Base-by-base conservation (phyloP, 495 filamentous ascomycete genomes). In the Aspergillus cavernicola region DNA sequence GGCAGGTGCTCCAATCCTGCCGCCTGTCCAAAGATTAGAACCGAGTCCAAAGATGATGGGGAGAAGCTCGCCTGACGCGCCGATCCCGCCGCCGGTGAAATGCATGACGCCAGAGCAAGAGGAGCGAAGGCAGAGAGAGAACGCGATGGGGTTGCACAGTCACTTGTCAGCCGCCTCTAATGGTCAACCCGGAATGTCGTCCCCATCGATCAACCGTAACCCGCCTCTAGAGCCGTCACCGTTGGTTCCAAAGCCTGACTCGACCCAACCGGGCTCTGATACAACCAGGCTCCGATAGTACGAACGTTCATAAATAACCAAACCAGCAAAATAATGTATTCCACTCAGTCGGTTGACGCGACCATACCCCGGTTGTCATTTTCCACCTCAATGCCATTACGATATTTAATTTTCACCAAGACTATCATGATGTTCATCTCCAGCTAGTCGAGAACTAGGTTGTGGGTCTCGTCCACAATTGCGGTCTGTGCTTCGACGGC, bases 11-110 rank as follows among this genome's bases (percentile, higher is more conserved):
- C 71, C 72, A 0, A 64, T 80, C 6, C 53, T 82, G 15, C 79
- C 78, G 13, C 79, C 78, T 0, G 69, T 79, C 7, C 73, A 74
- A 58, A 66, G 60, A 52, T 59, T 81, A 13, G 72, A 77, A 28
- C 78, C 78, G 1, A 80, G 69, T 49, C 74, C 75, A 0, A 76
- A 76, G 53, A 54, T 75, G 43, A 75, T 76, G 74, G 72, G 74
- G 12, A 65, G 72, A n/a, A 75, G 70, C 52, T 77, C 74, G 1
- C 69, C 70, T 1, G 73, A 76, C 57, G 73, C 72, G 9, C 73
- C 74, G 0, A 74, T 78, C 50, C 73, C 70, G 7, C 64, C 72
- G 0, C 74, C 74, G 0, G 66, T 74, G 18, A 78, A 78, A 36
- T 71, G 64, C 52, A 77, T 77, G 74, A 73, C 74, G 3, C 72